Conservation (phyloP, 495 filamentous ascomycete genomes). For the Aspergillus sclerotiicarbonarius region DNA sequence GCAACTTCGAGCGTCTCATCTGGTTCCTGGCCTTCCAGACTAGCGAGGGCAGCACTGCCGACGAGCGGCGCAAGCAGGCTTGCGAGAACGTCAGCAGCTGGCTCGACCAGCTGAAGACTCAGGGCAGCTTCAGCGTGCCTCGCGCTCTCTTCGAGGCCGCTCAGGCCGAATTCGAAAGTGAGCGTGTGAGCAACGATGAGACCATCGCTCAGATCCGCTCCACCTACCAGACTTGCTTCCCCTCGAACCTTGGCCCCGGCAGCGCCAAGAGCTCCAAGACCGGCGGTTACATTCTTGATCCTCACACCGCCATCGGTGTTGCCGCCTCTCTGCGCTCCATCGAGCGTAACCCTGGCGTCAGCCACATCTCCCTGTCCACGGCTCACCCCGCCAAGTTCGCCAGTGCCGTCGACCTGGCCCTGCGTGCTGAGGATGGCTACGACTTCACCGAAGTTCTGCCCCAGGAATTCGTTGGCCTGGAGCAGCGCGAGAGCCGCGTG, state of each 20-base stretch:
- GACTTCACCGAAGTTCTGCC: constrained; percentile 75
- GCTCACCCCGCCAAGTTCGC: constrained; percentile 95
- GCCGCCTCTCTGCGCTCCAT: constrained; percentile 67
- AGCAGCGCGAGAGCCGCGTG: constrained; percentile 51
- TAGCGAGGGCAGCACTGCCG: constrained; percentile 27
- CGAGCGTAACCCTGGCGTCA: constrained; percentile 43
- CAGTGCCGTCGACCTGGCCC: constrained; percentile 69
- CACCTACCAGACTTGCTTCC: constrained; percentile 54
- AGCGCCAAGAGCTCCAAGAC: constrained; percentile 36
- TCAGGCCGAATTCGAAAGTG: constrained; percentile 69
- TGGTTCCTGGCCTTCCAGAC: constrained; percentile 77
- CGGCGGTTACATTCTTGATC: constrained; percentile 76
- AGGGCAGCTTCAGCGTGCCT: constrained; percentile 78
- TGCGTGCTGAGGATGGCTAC: constrained; percentile 65
- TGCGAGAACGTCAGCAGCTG: constrained; percentile 64
- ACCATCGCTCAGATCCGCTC: constrained; percentile 70
- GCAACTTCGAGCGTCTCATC: constrained; percentile 94
- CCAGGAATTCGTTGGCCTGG: constrained; percentile 70
- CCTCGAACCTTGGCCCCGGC: constrained; percentile 26
- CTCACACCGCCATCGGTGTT: constrained; percentile 86
- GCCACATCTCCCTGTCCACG: constrained; percentile 80
- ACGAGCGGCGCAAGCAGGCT: constrained; percentile 40
- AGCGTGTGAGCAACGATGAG: constrained; percentile 76
- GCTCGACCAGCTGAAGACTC: constrained; percentile 70
- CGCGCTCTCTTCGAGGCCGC: constrained; percentile 62